Evolutionary conservation across 495 filamentous ascomycete species (phyloP), one percentile per base, ranked within the genome.

Genomic region (Hyaloscypha finlandica): DNA sequence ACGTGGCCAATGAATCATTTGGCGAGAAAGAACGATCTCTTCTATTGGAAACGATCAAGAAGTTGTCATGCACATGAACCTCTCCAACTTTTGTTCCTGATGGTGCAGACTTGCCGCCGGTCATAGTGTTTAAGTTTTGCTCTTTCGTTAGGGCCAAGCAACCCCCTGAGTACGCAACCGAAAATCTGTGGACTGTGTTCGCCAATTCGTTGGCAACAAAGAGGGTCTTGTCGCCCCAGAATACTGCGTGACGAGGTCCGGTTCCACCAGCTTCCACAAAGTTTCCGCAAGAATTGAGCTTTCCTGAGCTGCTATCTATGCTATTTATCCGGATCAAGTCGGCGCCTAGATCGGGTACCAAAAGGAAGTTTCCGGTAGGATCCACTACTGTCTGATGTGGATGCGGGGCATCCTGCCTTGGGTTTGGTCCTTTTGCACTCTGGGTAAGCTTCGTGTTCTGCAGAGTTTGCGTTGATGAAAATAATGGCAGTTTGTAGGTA

Each of bases 371-470:
- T 4, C 82, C 84, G 0, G 87, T 89, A 16, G 90, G 90, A 71
- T 94, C 90, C 30, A 92, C 74, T 69, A 91, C 70, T 33, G 83
- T 84, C 52, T 89, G 76, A 69, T 94, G 91, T 14, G 89, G 89
- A 72, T 90, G 90, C 14, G 90, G 78, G 6, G 80, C 78, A 16
- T 88, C 82, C 76, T 92, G 90, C 20, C 69, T 20, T 6, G 60
- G 45, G 29, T 32, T 68, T 12, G 69, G 51, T 14, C 69, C 65
- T 5, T 30, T 32, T 20, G 37, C 65, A 35, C 39, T 65, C 67
- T 65, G 61, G 2, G 68, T 67, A 14, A 60, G 55, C 5, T n/a
- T 67, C 9, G 61, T 57, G 1, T 54, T 64, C 25, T 68, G 62
- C 31, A 66, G 14, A 39, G 68, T 29, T n/a, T 19, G 12, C 30